Conservation (phyloP, 306 rosid genomes). For the Oxytropis ochrocephala region DNA sequence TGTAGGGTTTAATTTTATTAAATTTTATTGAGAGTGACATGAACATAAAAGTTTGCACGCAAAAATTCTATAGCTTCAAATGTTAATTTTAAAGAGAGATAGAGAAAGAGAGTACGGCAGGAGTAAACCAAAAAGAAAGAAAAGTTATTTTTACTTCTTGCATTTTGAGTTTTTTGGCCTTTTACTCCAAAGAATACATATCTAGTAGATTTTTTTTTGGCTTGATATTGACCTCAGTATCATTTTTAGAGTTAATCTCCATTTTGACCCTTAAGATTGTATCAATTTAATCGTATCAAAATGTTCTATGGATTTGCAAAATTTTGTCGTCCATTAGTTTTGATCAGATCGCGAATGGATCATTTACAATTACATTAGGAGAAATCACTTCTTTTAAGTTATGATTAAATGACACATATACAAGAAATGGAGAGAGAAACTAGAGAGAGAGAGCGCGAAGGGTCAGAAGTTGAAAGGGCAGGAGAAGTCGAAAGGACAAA, state of each 20-base stretch:
- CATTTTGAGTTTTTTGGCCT: conserved; percentile 15
- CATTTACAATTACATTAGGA: too few species aligned
- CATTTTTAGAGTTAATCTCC: not conserved
- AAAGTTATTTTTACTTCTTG: conserved; percentile 7
- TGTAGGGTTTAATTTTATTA: conserved; percentile 14
- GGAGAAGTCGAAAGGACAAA: too few species aligned
- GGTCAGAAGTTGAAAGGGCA: too few species aligned
- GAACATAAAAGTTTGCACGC: conserved; percentile 20
- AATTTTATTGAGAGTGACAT: conserved; percentile 30
- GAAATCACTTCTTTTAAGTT: too few species aligned
- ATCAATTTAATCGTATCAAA: too few species aligned
- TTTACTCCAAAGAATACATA: conserved; percentile 18
- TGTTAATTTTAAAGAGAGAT: not conserved
- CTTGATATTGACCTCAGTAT: not conserved
- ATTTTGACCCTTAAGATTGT: too few species aligned
- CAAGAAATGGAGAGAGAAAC: too few species aligned
- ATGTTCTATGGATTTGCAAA: too few species aligned
- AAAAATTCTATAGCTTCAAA: conserved; percentile 11
- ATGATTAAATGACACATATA: too few species aligned
- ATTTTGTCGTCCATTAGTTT: too few species aligned
- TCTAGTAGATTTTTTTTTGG: not conserved
- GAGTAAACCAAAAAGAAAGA: conserved; percentile 8
- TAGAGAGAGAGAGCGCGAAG: too few species aligned
- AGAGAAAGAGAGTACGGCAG: not conserved
- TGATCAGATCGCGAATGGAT: too few species aligned